phyloP scores from a whole-genome alignment of 371 early-diverging fungal genomes.

The Fennellomyces sp. region DNA sequence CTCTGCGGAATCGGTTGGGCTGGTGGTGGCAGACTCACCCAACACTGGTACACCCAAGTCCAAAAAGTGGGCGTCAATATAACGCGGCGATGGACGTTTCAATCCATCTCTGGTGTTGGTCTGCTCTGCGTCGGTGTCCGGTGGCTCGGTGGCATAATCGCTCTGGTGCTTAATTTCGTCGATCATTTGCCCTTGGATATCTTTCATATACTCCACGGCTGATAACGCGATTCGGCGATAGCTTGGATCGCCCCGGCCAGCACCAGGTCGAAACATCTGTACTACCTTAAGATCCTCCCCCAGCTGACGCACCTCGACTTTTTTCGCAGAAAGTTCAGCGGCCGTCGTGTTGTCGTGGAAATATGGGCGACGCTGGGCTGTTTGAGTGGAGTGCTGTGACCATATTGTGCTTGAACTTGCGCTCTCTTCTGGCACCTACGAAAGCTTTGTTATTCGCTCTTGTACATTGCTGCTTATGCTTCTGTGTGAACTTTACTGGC shows the following conservation, averaged over 20 bases:
- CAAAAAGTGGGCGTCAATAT: no score
- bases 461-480: no score
- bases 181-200: slow-evolving; percentile 5
- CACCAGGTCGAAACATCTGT: slow-evolving; percentile 14
- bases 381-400: no score
- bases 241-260: slow-evolving; percentile 4
- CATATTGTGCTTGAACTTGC: no score
- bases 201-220: slow-evolving; percentile 10
- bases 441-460: no score
- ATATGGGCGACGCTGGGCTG: no score
- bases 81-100: no score
- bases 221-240: slow-evolving; percentile 8
- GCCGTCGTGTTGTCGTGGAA: no score
- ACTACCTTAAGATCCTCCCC: slow-evolving; percentile 2
- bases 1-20: neutral
- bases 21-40: neutral
- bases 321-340: neutral
- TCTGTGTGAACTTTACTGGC: no score
- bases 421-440: no score
- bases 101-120: neutral
- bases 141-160: slow-evolving; percentile 2
- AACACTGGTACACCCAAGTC: no score
- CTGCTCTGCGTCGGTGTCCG: slow-evolving; percentile 10
- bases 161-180: neutral
- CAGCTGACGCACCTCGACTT: neutral